Percentiles rank a stretch among this genome's conserved stretches.
phyloP scores from a whole-genome alignment of 495 filamentous ascomycete species.

The Aspergillus sclerotiicarbonarius region DNA sequence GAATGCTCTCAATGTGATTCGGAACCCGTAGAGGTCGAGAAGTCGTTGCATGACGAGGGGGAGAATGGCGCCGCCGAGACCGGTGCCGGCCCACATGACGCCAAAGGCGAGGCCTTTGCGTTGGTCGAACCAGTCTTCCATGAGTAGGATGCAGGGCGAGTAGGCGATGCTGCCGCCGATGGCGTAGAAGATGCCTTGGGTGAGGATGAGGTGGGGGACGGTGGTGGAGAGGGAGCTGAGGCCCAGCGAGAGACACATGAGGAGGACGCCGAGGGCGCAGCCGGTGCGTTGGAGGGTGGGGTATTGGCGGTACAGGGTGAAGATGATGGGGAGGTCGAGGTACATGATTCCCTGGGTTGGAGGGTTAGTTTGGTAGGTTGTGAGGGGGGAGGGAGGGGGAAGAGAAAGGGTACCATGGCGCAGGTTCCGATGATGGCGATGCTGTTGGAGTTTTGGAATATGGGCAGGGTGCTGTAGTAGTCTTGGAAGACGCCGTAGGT shows the following conservation, averaged over 20 bases:
- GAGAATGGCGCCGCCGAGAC: constrained; percentile 38
- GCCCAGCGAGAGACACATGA: constrained; percentile 40
- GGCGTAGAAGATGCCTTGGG: constrained; percentile 51
- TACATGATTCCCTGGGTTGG: constrained; percentile 46
- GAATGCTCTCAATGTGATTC: constrained; percentile 48
- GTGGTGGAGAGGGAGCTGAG: constrained; percentile 44
- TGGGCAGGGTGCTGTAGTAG: constrained; percentile 51
- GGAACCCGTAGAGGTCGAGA: constrained; percentile 50
- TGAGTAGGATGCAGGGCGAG: constrained; percentile 44
- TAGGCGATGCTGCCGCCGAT: constrained; percentile 47
- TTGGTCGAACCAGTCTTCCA: constrained; percentile 56
- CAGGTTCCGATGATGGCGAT: constrained; percentile 48
- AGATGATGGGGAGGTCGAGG: constrained; percentile 45
- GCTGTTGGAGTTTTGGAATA: constrained; percentile 40
- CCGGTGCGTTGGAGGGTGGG: constrained; percentile 37
- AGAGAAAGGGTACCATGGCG: constrained; percentile 29
- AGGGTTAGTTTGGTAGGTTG: neutral
- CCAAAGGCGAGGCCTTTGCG: constrained; percentile 50
- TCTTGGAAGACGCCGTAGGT: constrained; percentile 61
- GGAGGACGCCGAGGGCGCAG: constrained; percentile 38
- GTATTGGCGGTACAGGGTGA: constrained; percentile 39
- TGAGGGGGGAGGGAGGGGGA: neutral
- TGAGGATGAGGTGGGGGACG: constrained; percentile 45
- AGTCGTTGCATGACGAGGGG: constrained; percentile 48
- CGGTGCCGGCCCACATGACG: constrained; percentile 48